Conservation (phyloP, 2,329 filamentous ascomycete genomes). For the Tolypocladium endophyticum region DNA sequence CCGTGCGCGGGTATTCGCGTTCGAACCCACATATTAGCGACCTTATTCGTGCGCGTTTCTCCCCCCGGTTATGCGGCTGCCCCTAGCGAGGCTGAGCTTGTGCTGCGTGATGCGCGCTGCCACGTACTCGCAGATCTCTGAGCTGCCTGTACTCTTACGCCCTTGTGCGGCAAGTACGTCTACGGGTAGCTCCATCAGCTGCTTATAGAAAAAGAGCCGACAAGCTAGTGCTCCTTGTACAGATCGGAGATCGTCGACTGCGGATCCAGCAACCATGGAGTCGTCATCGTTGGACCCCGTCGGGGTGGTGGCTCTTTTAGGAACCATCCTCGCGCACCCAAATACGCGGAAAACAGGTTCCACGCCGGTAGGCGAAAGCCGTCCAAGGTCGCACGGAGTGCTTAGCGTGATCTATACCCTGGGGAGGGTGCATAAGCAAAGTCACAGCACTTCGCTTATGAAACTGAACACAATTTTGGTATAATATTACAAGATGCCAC, state of each 20-base stretch:
- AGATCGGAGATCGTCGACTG: background rate
- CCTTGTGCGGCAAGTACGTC: no score
- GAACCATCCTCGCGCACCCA: background rate
- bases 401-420: background rate
- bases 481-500: conserved; percentile 1
- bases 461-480: background rate
- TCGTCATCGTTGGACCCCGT: background rate
- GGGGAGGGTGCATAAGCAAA: background rate
- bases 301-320: background rate
- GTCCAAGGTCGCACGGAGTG: background rate
- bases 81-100: background rate
- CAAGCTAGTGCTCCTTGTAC: no score
- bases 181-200: background rate
- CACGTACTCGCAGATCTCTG: background rate
- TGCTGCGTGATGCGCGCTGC: no score
- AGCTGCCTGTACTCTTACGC: background rate
- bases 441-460: background rate
- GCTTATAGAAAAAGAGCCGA: no score
- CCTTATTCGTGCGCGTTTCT: background rate
- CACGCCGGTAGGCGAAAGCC: background rate
- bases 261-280: background rate
- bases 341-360: background rate
- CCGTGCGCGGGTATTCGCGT: background rate
- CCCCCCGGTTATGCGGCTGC: background rate
- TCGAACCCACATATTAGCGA: background rate